Evolutionary conservation across 2,329 filamentous ascomycete species (phyloP).

Genomic region (Madurella fahalii): DNA sequence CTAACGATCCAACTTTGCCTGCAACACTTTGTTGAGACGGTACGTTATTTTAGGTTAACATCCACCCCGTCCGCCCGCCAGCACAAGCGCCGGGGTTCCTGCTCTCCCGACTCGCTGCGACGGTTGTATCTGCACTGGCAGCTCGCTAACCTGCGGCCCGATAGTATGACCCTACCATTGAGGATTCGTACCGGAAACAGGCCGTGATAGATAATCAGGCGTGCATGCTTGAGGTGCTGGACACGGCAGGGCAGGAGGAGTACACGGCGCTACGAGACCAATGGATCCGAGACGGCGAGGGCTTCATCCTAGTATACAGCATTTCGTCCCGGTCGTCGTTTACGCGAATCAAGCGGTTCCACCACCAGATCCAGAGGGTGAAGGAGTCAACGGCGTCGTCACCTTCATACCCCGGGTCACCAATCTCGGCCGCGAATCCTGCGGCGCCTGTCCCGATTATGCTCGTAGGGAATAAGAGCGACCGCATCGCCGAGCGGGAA

Average conservation of each 20-base stretch:
- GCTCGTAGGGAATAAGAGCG: constrained; percentile 98
- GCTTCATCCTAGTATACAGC: constrained; percentile 96
- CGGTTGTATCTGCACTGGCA: constrained; percentile 6
- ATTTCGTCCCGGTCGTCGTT: constrained; percentile 97
- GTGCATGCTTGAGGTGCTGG: constrained; percentile 95
- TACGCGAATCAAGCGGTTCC: constrained; percentile 88
- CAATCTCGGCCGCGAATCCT: constrained; percentile 55
- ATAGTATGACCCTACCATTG: constrained; percentile 82
- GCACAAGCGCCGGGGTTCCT: neutral
- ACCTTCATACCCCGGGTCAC: constrained; percentile 72
- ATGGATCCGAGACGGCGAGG: constrained; percentile 97
- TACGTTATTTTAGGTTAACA: constrained; percentile 38
- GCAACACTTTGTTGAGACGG: constrained; percentile 96
- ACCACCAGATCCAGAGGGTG: constrained; percentile 94
- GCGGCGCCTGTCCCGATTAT: constrained; percentile 83
- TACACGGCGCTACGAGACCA: constrained; percentile 95
- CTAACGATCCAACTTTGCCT: constrained; percentile 94
- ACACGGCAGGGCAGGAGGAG: constrained; percentile 97
- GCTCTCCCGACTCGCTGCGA: constrained; percentile 2
- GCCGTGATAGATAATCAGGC: constrained; percentile 91
- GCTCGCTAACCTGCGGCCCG: constrained; percentile 15
- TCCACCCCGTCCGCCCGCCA: neutral
- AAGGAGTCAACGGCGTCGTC: constrained; percentile 83
- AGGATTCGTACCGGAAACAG: constrained; percentile 84
- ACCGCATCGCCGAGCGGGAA: constrained; percentile 90